Base-by-base conservation (phyloP, 1,284 basidiomycete genomes). In the Kwoniella shivajii region DNA sequence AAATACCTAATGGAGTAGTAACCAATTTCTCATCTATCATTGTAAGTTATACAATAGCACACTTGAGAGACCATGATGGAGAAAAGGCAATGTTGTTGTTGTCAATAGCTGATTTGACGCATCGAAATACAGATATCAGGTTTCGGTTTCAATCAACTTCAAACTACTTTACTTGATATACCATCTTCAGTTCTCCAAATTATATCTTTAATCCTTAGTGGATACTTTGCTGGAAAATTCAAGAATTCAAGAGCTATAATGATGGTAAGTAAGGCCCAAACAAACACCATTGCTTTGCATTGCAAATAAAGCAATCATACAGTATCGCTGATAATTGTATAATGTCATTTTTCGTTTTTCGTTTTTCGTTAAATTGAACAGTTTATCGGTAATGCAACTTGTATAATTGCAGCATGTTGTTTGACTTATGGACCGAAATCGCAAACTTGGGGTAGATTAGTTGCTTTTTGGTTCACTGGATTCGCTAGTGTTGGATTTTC, bases 161-260 rank as follows among this genome's bases (percentile, higher is more conserved):
- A 66, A 38, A 60, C 64, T 11, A 63, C 65, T 5, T 48, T 69
- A 11, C 50, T 69, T 27, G 59, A 60, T 27, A 64, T 67, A 49
- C 61, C 62, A 11, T 34, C 41, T 5, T 59, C 49, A 13, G 53
- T 59, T 10, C 26, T 64, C 26, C 58, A 61, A 34, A 58, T 63
- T 42, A 45, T 56, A 16, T 54, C 50, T 1, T 39, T 67, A 0
- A 38, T 63, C 22, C 11, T 56, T 1, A 33, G 47, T 30, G 66
- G 61, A 5, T 69, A 53, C 18, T 16, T 69, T 16, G 59, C 61
- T 9, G 41, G 43, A n/a, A 48, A 50, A 34, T 59, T 60, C 54
- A 61, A 59, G 44, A 67, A 67, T 39, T 56, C 46, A 20, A 51
- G 66, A 10, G 59, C 48, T 16, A 54, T 64, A 37, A 57, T 61